phyloP scores from a whole-genome alignment of 352 stramenopile species.

The Phytophthora crassamura region DNA sequence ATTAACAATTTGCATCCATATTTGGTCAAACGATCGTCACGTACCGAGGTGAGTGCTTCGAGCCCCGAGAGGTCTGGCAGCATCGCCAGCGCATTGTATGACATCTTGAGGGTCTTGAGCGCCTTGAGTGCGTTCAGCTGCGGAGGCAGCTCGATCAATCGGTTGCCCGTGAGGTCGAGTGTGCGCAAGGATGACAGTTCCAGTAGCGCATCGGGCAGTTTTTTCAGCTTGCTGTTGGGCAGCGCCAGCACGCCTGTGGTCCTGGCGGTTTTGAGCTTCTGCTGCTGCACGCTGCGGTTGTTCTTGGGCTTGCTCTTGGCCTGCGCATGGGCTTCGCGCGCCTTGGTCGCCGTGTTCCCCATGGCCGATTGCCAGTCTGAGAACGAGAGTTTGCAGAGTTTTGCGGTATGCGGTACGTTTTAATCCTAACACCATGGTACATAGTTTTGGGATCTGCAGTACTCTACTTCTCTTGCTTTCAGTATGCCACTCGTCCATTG shows the following conservation, averaged over 20 bases:
- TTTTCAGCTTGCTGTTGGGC: conserved; percentile 77
- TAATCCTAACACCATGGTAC: no score
- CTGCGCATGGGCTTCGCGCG: conserved; percentile 67
- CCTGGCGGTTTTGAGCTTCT: conserved; percentile 74
- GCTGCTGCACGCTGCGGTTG: conserved; percentile 71
- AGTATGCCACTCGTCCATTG: not conserved
- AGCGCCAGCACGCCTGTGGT: conserved; percentile 76
- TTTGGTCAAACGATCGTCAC: conserved; percentile 6
- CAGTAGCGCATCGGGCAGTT: conserved; percentile 66
- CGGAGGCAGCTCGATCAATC: conserved; percentile 56
- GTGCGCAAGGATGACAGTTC: conserved; percentile 61
- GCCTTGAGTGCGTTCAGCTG: conserved; percentile 44
- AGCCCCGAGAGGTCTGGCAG: conserved; percentile 77
- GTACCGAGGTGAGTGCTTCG: conserved; percentile 72
- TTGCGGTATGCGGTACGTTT: no score
- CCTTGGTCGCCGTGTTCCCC: conserved; percentile 74
- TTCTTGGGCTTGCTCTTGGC: conserved; percentile 87
- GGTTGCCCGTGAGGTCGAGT: conserved; percentile 79
- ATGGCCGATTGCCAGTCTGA: conserved; percentile 30
- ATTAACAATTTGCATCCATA: not conserved
- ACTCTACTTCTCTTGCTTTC: no score
- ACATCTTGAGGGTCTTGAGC: conserved; percentile 81
- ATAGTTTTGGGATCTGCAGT: no score
- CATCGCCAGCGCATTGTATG: conserved; percentile 58
- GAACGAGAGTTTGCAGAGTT: not conserved